Evolutionary conservation across 306 rosid genomes (phyloP), one percentile per base, ranked within the genome.

Genomic region (Fragaria vesca): DNA sequence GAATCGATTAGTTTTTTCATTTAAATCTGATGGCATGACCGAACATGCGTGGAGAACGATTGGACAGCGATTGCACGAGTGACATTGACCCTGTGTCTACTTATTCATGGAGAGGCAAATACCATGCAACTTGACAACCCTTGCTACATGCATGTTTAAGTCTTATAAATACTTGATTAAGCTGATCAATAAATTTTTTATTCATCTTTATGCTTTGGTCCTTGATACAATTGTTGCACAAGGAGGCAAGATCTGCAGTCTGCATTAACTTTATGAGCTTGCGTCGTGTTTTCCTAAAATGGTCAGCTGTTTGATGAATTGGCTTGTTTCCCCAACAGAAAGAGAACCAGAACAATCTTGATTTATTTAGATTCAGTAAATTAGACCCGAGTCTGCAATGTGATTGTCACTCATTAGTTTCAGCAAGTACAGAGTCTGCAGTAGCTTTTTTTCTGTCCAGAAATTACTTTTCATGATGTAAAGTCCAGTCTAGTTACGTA

Each of bases 51-150:
- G 61, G 26, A 55, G 61, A 55, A 28, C 4, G 28, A n/a, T 24
- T 71, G 28, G 75, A 71, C 75, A 71, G 17, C 63, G 15, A 36
- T 66, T 34, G 70, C 47, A 36, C 70, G 47, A 66, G 48, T 67
- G 50, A 8, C 50, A 40, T 18, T 67, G 46, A 66, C 12, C 71
- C 72, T 67, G 32, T 38, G 16, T 38, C 8, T 67, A 67, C 48
- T 67, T 3, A n/a, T 67, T 8, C 72, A 13, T 11, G 18, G 51
- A 40, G 51, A 42, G 69, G 46, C 12, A 6, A 17, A 38, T 36
- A 66, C 21, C 47, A 66, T 20, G 26, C 43, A 5, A 51, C 57
- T 51, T 51, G 21, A 12, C 66, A 17, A 11, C 16, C 66, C 66
- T 60, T 60, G 34, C 10, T 20, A 55, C 26, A 20, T 55, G 61